These are phyloP conservation scores for Fusarium sp. DNA, from an alignment of 2,329 filamentous ascomycete species.

Conservation along the genomic window DNA sequence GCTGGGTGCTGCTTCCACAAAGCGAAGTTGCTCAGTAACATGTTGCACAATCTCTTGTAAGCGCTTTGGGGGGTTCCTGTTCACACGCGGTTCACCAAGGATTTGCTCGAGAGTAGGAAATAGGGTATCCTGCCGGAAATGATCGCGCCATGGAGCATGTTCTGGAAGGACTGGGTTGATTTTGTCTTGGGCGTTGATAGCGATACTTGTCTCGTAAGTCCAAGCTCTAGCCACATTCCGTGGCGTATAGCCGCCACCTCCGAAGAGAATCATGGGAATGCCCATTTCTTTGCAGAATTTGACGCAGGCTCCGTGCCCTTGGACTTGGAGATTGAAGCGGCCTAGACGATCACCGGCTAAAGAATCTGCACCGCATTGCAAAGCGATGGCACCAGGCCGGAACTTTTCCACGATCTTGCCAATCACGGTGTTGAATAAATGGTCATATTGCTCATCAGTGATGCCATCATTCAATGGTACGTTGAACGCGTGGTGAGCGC, in stretches of 20 bases:
- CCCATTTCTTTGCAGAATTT: constrained; percentile 85
- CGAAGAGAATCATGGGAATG: constrained; percentile 89
- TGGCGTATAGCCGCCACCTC: constrained; percentile 95
- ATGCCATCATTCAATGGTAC: constrained; percentile 92
- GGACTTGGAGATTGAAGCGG: constrained; percentile 96
- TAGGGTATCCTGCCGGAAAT: constrained; percentile 88
- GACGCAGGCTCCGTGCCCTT: constrained; percentile 92
- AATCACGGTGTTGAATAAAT: constrained; percentile 86
- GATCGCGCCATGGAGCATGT: constrained; percentile 86
- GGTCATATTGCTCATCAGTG: constrained; percentile 88
- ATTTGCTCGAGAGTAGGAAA: constrained; percentile 87
- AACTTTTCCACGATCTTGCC: constrained; percentile 84
- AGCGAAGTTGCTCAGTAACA: constrained; percentile 87
- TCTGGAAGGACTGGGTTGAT: constrained; percentile 80
- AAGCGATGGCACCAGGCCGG: constrained; percentile 88
- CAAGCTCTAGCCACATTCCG: constrained; percentile 96
- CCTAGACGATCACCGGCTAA: constrained; percentile 93
- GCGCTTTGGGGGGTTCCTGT: constrained; percentile 83
- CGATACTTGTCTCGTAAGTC: constrained; percentile 96
- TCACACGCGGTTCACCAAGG: constrained; percentile 76
- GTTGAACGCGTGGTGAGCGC: constrained; percentile 90
- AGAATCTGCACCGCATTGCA: constrained; percentile 96
- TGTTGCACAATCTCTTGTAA: constrained; percentile 81
- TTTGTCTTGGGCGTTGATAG: constrained; percentile 78
- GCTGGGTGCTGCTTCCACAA: constrained; percentile 86